Conservation (phyloP, 345 rosid species). For the Passiflora organensis region DNA sequence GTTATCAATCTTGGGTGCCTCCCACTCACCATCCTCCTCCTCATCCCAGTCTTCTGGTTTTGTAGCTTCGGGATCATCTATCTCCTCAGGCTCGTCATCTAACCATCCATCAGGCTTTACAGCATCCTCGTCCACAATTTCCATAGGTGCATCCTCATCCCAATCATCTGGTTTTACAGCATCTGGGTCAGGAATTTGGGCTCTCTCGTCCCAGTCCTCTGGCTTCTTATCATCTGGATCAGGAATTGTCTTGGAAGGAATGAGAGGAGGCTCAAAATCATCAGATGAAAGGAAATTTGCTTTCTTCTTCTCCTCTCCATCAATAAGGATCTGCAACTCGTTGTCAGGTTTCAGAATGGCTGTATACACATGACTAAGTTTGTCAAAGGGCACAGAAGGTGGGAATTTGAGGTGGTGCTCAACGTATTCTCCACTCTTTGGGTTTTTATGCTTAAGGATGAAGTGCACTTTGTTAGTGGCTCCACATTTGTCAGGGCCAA, state of each 20-base stretch:
- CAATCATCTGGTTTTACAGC: slow-evolving; percentile 84
- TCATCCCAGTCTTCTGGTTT: slow-evolving; percentile 96
- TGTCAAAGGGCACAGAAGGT: slow-evolving; percentile 73
- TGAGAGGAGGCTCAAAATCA: slow-evolving; percentile 75
- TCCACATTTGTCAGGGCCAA: slow-evolving; percentile 92
- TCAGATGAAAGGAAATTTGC: slow-evolving; percentile 60
- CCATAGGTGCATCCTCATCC: slow-evolving; percentile 96
- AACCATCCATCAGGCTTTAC: slow-evolving; percentile 90
- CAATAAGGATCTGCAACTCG: slow-evolving; percentile 57
- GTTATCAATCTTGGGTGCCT: slow-evolving; percentile 77
- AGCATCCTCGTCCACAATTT: slow-evolving; percentile 74
- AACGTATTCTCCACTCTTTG: slow-evolving; percentile 71
- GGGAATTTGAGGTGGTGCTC: slow-evolving; percentile 83
- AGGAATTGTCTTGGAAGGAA: slow-evolving; percentile 77
- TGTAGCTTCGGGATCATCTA: slow-evolving; percentile 79
- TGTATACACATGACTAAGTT: slow-evolving; percentile 76
- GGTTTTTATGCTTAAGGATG: slow-evolving; percentile 82
- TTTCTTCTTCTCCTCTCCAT: slow-evolving; percentile 81
- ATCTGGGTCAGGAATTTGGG: slow-evolving; percentile 62
- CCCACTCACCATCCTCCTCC: slow-evolving; percentile 94
- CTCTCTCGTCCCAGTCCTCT: slow-evolving; percentile 88
- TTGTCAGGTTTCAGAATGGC: slow-evolving; percentile 71
- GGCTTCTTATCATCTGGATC: slow-evolving; percentile 90
- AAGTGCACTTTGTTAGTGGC: slow-evolving; percentile 85
- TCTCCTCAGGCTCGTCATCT: slow-evolving; percentile 85